Percentiles rank a stretch among this genome's conserved stretches.
These are phyloP conservation scores for Litchi chinensis DNA, from an alignment of 345 rosid species.

Conservation along the genomic window DNA sequence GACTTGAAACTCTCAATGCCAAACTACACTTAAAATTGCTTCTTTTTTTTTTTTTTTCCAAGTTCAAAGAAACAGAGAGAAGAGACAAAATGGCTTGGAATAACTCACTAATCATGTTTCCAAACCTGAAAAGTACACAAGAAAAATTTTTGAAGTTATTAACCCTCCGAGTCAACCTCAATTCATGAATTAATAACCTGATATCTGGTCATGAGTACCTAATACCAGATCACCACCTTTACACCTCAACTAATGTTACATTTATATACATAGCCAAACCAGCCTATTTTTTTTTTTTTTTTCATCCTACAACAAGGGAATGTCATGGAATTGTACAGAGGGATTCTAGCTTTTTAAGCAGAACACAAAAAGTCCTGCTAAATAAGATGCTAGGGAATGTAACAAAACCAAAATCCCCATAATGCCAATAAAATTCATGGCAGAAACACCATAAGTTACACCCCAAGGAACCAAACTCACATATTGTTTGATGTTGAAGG, in stretches of 20 bases:
- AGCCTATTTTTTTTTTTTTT: constrained; percentile 5
- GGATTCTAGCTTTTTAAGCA: constrained; percentile 4
- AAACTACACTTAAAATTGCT: background rate
- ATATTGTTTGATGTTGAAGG: constrained; percentile 31
- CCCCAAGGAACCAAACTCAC: constrained; percentile 20
- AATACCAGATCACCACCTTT: constrained; percentile 30
- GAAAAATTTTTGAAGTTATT: constrained; percentile 21
- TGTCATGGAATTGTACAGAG: constrained; percentile 20
- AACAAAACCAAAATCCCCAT: constrained; percentile 16
- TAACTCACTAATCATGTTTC: constrained; percentile 13
- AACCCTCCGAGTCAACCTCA: constrained; percentile 25
- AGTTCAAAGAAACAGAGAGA: background rate
- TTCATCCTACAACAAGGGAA: constrained; percentile 22
- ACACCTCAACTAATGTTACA: constrained; percentile 39
- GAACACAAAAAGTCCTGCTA: background rate
- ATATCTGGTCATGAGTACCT: constrained; percentile 19
- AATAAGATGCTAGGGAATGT: constrained; percentile 8
- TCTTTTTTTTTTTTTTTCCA: background rate
- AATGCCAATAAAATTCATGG: constrained; percentile 3
- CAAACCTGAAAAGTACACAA: constrained; percentile 1
- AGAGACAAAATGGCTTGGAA: constrained; percentile 12
- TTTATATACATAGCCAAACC: constrained; percentile 28
- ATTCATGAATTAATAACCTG: constrained; percentile 4
- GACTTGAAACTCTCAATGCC: background rate
- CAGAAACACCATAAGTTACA: background rate